Percentiles rank a stretch among this genome's conserved stretches.
Evolutionary conservation across 164 flowering plant genomes (phyloP).

Genomic region (Stephania cephalantha): DNA sequence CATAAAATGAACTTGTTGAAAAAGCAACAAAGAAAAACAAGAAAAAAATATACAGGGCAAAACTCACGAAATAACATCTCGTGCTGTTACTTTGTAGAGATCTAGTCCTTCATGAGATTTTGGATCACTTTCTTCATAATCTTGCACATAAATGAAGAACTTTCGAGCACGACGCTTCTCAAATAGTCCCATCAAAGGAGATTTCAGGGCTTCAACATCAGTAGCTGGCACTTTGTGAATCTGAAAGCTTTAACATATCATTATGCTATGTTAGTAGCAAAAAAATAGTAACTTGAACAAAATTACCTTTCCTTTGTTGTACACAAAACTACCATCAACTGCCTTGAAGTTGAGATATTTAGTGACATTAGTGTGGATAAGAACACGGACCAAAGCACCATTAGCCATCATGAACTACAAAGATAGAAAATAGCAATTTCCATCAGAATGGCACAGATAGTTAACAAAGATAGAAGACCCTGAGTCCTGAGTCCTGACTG

Average conservation of each 20-base stretch:
- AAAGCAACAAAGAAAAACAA: background rate
- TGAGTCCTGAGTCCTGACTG: background rate
- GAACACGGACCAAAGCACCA: slow-evolving; percentile 78
- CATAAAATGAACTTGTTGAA: background rate
- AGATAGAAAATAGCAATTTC: slow-evolving; percentile 7
- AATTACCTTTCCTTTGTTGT: slow-evolving; percentile 85
- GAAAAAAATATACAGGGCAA: slow-evolving; percentile 1
- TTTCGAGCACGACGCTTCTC: slow-evolving; percentile 93
- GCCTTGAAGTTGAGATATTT: slow-evolving; percentile 93
- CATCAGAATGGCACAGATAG: background rate
- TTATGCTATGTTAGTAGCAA: background rate
- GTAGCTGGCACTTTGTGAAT: slow-evolving; percentile 92
- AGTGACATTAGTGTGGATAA: slow-evolving; percentile 91
- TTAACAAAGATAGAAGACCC: background rate
- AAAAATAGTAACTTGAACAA: background rate
- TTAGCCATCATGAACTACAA: slow-evolving; percentile 93
- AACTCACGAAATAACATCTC: slow-evolving; percentile 67
- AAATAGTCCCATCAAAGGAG: slow-evolving; percentile 86
- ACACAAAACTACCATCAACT: slow-evolving; percentile 96
- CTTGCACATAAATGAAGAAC: slow-evolving; percentile 93
- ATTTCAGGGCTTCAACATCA: slow-evolving; percentile 94
- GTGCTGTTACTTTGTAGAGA: slow-evolving; percentile 61
- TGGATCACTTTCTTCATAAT: slow-evolving; percentile 81
- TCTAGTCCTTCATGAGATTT: slow-evolving; percentile 92
- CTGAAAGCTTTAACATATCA: slow-evolving; percentile 26